Base-by-base conservation (phyloP, 2,329 filamentous ascomycete genomes). In the Proliferodiscus dingleyae region DNA sequence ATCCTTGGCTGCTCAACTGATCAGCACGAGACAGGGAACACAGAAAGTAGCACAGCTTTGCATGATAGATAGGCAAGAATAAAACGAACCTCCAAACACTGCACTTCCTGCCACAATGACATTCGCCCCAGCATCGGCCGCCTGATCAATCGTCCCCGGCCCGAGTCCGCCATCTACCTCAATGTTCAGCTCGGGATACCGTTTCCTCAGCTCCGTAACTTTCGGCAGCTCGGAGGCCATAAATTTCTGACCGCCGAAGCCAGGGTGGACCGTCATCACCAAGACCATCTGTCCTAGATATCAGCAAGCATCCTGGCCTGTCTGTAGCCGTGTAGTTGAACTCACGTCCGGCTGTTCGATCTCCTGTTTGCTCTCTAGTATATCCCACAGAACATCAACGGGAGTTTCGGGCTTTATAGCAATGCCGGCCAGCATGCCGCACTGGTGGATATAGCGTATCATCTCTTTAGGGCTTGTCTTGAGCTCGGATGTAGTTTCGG, bases 211-310 rank as follows among this genome's bases (percentile, higher is more conserved):
- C 30, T 84, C 89, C 55, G 85, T 71, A 19, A 98, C 93, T 72
- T 98, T 98, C 63, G 91, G 89, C 56, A 98, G 80, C 71, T 95
- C 89, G 5, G 87, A 88, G 10, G 89, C 83, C 89, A 97, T 97
- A 75, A 98, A 98, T 64, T 95, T 96, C 66, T 98, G 93, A 5
- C 93, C 93, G 52, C 93, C 93, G 64, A 98, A 98, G 37, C 93
- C 93, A 36, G 93, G 93, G 69, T 98, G 81, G 34, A 98, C 93
- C 1, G 93, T 98, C 93, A 98, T 98, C 50, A 98, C 80, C 15
- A 98, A 81, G 29, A 95, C 89, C 93, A 98, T 98, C 91, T 96
- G 52, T 9, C 15, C 13, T 49, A 24, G 45, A 23, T 21, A 21
- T 40, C 15, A 44, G 55, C 36, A 61, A n/a, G 50, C 19, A 11